Evolutionary conservation across 495 filamentous ascomycete species (phyloP).

Genomic region (Hyphodiscus hymeniophilus): DNA sequence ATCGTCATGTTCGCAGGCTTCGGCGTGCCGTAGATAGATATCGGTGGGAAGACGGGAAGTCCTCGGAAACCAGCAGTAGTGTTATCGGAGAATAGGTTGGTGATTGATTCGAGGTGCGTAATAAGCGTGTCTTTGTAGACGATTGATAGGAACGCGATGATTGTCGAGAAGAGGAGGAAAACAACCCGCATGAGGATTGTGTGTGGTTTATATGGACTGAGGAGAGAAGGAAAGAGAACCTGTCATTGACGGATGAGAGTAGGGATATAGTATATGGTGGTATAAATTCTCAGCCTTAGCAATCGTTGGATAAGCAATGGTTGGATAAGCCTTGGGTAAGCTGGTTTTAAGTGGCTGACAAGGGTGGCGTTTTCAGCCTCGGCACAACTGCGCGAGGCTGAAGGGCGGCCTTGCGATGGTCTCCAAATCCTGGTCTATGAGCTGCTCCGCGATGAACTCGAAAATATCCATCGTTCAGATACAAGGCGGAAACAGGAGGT

Average conservation of each 20-base stretch:
- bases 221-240: constrained; percentile 13
- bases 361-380: too few species aligned
- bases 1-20: constrained; percentile 50
- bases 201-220: background rate
- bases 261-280: background rate
- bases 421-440: too few species aligned
- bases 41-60: constrained; percentile 14
- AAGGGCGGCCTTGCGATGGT: too few species aligned
- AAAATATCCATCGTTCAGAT: too few species aligned
- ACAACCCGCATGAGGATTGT: constrained; percentile 18
- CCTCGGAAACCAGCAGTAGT: constrained; percentile 12
- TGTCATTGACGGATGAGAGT: background rate
- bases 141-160: constrained; percentile 19
- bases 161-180: constrained; percentile 11
- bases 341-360: too few species aligned
- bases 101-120: constrained; percentile 18
- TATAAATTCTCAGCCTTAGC: background rate
- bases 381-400: too few species aligned
- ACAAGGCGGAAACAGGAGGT: too few species aligned
- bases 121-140: constrained; percentile 21
- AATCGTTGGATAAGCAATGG: background rate
- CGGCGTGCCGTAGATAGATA: constrained; percentile 15
- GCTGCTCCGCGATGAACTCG: too few species aligned
- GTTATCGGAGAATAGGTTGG: constrained; percentile 1
- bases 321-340: too few species aligned